Evolutionary conservation across 2,329 filamentous ascomycete species (phyloP).

Genomic region (Fusarium nanum): DNA sequence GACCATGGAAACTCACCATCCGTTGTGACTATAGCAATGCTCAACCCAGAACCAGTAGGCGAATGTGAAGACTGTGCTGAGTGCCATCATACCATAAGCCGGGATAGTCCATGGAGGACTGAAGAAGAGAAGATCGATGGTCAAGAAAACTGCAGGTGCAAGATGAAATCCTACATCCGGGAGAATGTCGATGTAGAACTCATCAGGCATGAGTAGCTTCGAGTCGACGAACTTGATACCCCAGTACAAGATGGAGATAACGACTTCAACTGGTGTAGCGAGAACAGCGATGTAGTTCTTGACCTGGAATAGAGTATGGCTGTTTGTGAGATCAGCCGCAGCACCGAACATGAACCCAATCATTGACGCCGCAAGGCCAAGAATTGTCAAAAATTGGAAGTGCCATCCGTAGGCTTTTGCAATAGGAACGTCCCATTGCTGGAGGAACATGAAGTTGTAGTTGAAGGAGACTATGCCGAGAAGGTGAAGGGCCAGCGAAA

Average conservation of each 20-base stretch:
- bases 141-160: conserved; percentile 72
- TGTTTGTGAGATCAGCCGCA: conserved; percentile 72
- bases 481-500: conserved; percentile 72
- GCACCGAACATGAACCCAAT: conserved; percentile 71
- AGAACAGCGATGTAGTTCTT: conserved; percentile 77
- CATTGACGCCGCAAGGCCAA: conserved; percentile 72
- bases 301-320: conserved; percentile 66
- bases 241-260: conserved; percentile 81
- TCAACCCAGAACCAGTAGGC: conserved; percentile 84
- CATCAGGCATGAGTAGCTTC: conserved; percentile 63
- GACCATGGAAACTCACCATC: conserved; percentile 60
- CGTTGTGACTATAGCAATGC: conserved; percentile 74
- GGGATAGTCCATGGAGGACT: conserved; percentile 79
- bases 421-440: conserved; percentile 62
- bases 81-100: conserved; percentile 66
- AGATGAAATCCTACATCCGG: conserved; percentile 75
- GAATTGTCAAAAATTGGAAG: conserved; percentile 79
- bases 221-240: conserved; percentile 69
- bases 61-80: conserved; percentile 71
- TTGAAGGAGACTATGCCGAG: conserved; percentile 64
- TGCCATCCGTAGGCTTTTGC: conserved; percentile 73
- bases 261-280: conserved; percentile 75
- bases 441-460: conserved; percentile 65
- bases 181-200: conserved; percentile 64
- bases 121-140: conserved; percentile 73